A percentile compares a stretch with the other conserved stretches of the same genome.
phyloP scores from a whole-genome alignment of 257 asterid genomes.

The Dorcoceras hygrometricum region DNA sequence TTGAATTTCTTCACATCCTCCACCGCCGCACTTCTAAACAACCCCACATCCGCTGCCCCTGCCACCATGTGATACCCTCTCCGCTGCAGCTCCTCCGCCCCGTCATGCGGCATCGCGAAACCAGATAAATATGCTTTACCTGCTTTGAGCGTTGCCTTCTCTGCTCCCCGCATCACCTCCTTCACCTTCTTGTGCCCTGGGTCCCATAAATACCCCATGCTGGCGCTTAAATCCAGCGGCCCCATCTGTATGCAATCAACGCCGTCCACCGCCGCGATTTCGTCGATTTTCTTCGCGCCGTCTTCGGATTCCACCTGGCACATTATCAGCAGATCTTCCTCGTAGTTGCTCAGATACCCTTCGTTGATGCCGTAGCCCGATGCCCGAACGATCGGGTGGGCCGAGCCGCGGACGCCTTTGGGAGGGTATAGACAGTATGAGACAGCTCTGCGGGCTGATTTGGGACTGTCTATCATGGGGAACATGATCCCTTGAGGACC shows the following conservation, averaged over 20 bases:
- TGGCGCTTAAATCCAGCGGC: conserved; percentile 33
- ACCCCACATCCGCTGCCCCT: neutral
- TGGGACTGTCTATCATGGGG: conserved; percentile 47
- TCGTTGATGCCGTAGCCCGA: conserved; percentile 44
- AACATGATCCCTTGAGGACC: conserved; percentile 55
- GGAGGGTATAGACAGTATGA: conserved; percentile 47
- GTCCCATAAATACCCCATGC: conserved; percentile 40
- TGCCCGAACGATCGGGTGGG: conserved; percentile 52
- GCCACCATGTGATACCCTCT: conserved; percentile 2
- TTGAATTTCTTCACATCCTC: conserved; percentile 1
- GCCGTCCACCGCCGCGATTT: conserved; percentile 46
- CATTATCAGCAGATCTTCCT: conserved; percentile 44
- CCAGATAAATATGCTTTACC: neutral
- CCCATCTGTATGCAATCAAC: conserved; percentile 53
- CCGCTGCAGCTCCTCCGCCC: neutral
- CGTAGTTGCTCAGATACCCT: conserved; percentile 41
- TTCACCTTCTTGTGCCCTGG: conserved; percentile 47
- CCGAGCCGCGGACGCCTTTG: conserved; percentile 46
- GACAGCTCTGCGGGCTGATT: conserved; percentile 40
- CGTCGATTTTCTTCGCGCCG: conserved; percentile 35
- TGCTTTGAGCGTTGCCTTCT: conserved; percentile 22
- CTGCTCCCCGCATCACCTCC: conserved; percentile 36
- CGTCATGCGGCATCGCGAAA: neutral
- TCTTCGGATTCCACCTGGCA: conserved; percentile 44
- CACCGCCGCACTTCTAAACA: neutral